Base-by-base conservation (phyloP, 1,284 basidiomycete genomes). In the Amylostereum areolatum region DNA sequence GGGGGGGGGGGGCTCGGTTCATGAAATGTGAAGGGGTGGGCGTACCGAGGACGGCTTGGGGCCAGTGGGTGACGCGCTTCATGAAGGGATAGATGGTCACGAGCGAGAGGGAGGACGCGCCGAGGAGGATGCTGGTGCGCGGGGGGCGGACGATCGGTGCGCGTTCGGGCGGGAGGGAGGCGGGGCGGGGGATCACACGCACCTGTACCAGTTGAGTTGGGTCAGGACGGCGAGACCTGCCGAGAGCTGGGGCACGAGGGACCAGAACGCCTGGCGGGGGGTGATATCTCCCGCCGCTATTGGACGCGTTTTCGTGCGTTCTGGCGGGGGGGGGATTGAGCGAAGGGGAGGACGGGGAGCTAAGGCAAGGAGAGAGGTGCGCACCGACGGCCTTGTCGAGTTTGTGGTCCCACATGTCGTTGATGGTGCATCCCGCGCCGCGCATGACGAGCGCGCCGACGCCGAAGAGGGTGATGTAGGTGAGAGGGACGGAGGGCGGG, bases 11-110 rank as follows among this genome's bases (percentile, higher is more conserved):
- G 36, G 18, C 2, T 33, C 11, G 31, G 42, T 44, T 12, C 3
- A 29, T 9, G 27, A 24, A 41, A 36, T 29, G 25, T 35, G 48
- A 9, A 37, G 34, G 25, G 41, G 43, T 43, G 18, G n/a, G 64
- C 77, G 55, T 55, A 92, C 93, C 94, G 24, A 97, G 81, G 27
- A 95, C 86, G 39, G 92, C 82, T 64, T 99, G 97, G 1, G 97
- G 97, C 89, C 95, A 98, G 65, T 98, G 78, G 0, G 97, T 99
- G 48, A 97, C 72, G 5, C 97, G 83, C 69, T 99, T 99, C 97
- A 99, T 99, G 58, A 97, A 76, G 0, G 97, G 97, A 66, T 99
- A 99, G 43, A 95, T 67, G 3, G 81, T 80, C 30, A 99, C 95
- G 12, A 98, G 66, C 2, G 86, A 85, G 18, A 99, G 73, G 0